These are phyloP conservation scores for Gillenia trifoliata DNA, from an alignment of 306 rosid species.

Conservation along the genomic window DNA sequence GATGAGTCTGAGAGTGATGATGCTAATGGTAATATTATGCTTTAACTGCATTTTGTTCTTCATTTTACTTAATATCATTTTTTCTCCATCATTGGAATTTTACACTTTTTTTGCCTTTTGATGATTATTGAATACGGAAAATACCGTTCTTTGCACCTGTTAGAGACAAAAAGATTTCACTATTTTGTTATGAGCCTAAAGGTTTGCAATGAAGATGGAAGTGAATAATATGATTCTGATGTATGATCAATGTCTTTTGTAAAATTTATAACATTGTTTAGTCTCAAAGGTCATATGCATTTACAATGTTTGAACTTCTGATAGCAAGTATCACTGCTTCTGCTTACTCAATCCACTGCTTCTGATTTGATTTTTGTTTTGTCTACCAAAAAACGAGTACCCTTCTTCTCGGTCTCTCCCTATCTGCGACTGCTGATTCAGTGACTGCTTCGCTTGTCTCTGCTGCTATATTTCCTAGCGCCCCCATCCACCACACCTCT, in stretches of 20 bases:
- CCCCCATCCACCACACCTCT: too few relatives aligned
- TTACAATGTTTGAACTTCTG: neutral
- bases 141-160: neutral
- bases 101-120: too few relatives aligned
- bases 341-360: too few relatives aligned
- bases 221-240: neutral
- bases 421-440: too few relatives aligned
- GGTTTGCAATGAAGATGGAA: neutral
- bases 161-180: neutral
- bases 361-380: too few relatives aligned
- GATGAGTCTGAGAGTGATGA: conserved; percentile 31
- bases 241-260: neutral
- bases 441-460: too few relatives aligned
- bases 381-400: too few relatives aligned
- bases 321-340: too few relatives aligned
- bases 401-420: too few relatives aligned
- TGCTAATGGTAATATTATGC: conserved; percentile 29
- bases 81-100: neutral
- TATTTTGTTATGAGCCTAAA: neutral
- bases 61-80: neutral
- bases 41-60: neutral
- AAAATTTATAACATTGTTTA: neutral
- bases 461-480: too few relatives aligned
- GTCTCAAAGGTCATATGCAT: conserved; percentile 1
- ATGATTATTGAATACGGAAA: neutral